phyloP scores from a whole-genome alignment of 495 filamentous ascomycete species.

The Trichoderma reesei region DNA sequence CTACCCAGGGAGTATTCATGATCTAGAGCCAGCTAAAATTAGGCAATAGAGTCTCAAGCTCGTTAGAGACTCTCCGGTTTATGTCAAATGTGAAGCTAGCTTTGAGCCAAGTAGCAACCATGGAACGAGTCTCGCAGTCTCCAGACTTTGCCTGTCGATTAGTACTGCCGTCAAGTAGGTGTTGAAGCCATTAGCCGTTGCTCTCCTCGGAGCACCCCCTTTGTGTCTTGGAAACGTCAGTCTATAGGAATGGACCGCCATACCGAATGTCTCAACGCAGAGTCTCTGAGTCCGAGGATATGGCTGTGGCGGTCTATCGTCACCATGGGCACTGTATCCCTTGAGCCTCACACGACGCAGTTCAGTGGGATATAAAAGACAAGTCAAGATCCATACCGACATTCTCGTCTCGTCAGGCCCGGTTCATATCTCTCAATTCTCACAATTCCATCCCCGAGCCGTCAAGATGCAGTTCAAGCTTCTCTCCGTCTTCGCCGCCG shows the following conservation, averaged over 20 bases:
- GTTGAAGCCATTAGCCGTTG: not conserved
- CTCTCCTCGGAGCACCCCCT: not conserved
- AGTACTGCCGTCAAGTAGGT: not conserved
- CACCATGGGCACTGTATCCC: not conserved
- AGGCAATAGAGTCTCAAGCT: too few species aligned
- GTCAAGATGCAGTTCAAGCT: not conserved
- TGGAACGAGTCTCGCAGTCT: not conserved
- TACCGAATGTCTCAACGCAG: not conserved
- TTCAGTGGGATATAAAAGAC: not conserved
- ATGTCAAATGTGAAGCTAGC: not conserved
- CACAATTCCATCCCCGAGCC: not conserved
- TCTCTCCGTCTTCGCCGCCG: constrained; percentile 1
- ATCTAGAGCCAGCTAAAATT: not conserved
- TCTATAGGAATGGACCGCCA: not conserved
- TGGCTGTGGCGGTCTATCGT: not conserved
- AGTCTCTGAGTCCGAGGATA: not conserved
- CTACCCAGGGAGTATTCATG: not conserved
- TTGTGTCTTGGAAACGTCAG: not conserved
- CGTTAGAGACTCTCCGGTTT: too few species aligned
- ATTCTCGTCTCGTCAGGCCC: not conserved
- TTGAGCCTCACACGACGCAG: not conserved
- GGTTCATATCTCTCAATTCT: not conserved
- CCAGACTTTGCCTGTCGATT: not conserved
- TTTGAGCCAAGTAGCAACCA: not conserved
- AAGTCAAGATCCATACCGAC: not conserved